Evolutionary conservation across 805 yeast species (phyloP).

Genomic region (Teunomyces lycoperdinae): DNA sequence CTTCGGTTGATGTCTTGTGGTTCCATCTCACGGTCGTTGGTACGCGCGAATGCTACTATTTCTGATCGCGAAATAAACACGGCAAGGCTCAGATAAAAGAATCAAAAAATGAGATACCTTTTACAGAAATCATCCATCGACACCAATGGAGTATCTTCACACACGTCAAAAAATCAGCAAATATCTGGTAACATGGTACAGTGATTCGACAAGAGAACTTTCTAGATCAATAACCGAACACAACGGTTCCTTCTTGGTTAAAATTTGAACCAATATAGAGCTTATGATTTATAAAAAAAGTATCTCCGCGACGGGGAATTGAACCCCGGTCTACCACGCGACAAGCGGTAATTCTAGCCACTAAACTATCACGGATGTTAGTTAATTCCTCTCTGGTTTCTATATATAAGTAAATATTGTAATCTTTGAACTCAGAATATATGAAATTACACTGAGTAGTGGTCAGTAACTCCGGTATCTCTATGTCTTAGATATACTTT

Average conservation of each 20-base stretch:
- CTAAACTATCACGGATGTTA: constrained; percentile 3
- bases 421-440: neutral
- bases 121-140: no score
- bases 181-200: no score
- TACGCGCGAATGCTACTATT: neutral
- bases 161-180: no score
- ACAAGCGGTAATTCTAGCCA: constrained; percentile 4
- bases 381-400: neutral
- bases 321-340: constrained; percentile 4
- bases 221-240: no score
- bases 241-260: no score
- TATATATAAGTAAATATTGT: neutral
- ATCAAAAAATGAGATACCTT: neutral
- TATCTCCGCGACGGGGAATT: constrained; percentile 3
- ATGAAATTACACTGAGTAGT: no score
- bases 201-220: no score
- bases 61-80: neutral
- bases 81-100: neutral
- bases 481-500: no score
- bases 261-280: no score
- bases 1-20: constrained; percentile 9
- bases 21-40: constrained; percentile 3
- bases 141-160: no score
- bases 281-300: neutral
- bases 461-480: no score